Conservation (phyloP, 345 rosid species). For the Crucihimalaya himalaica region DNA sequence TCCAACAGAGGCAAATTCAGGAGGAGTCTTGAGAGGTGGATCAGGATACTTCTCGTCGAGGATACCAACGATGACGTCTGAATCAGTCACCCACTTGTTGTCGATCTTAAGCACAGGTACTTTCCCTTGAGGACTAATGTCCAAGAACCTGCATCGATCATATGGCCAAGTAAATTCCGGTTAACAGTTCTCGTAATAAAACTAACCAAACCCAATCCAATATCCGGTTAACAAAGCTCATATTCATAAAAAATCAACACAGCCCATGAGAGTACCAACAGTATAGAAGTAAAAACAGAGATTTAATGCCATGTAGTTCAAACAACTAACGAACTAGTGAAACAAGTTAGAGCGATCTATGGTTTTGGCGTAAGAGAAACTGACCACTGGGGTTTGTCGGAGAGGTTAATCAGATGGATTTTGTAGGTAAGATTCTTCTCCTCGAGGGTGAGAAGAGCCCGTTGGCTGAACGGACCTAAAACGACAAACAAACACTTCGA, state of each 20-base stretch:
- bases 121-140: slow-evolving; percentile 81
- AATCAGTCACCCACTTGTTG: slow-evolving; percentile 83
- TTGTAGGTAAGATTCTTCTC: slow-evolving; percentile 80
- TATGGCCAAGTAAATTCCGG: neutral
- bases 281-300: neutral
- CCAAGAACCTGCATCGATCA: slow-evolving; percentile 69
- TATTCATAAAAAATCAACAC: neutral
- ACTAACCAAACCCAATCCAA: slow-evolving; percentile 5
- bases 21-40: slow-evolving; percentile 65
- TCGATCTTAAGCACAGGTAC: slow-evolving; percentile 76
- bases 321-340: neutral
- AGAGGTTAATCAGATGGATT: slow-evolving; percentile 54
- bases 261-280: neutral
- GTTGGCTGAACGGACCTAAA: slow-evolving; percentile 77
- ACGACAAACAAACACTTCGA: slow-evolving; percentile 9
- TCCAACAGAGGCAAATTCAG: slow-evolving; percentile 70
- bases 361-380: neutral
- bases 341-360: neutral
- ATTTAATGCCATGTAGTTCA: neutral
- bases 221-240: neutral
- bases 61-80: slow-evolving; percentile 77
- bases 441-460: slow-evolving; percentile 74
- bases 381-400: slow-evolving; percentile 84
- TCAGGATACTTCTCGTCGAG: slow-evolving; percentile 87
- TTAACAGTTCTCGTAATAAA: neutral